Base-by-base conservation (phyloP, 805 yeast genomes). In the Yarrowia keelungensis region DNA sequence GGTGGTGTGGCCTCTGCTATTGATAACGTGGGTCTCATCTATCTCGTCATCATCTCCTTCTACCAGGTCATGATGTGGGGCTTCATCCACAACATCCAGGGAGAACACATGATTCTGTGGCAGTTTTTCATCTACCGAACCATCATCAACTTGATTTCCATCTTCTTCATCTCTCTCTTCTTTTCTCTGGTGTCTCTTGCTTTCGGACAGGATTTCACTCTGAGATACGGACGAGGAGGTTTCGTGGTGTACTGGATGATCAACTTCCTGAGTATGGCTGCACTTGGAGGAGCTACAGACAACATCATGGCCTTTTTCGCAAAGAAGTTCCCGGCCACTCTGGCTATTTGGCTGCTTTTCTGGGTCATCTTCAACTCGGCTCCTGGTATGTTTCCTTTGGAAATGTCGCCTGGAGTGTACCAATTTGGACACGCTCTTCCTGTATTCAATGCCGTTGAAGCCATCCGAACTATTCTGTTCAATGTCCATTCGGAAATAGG, bases 261-360 rank as follows among this genome's bases (percentile, higher is more conserved):
- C 42, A 82, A 87, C 8, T 90, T 80, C 75, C 72, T 90, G 62
- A 84, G 91, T 8, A 87, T 90, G 91, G 79, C 87, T 71, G 91
- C 93, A 0, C 89, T 89, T 42, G 96, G 96, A 69, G 85, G 89
- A 54, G 87, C 89, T 38, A 89, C 87, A 74, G 95, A 90, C 77
- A 85, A 88, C 71, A 78, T 84, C 72, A 87, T 87, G 1, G 74
- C 86, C 76, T 41, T 89, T 5, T 75, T 84, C 8, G 79, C 88
- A 58, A 77, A 86, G 7, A 69, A 80, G n/a, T 81, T 82, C 67
- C 94, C 95, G 0, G 91, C 91, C 26, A 73, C 83, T 67, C 72
- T 88, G 56, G 92, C 93, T 0, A 85, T 89, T 73, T 89, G 93
- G 92, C 75, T 90, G 73, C 79, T 89, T 71, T 81, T 84, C 70